Base-by-base conservation (phyloP, 2,329 filamentous ascomycete genomes). In the Calonectria pseudoreteaudii region DNA sequence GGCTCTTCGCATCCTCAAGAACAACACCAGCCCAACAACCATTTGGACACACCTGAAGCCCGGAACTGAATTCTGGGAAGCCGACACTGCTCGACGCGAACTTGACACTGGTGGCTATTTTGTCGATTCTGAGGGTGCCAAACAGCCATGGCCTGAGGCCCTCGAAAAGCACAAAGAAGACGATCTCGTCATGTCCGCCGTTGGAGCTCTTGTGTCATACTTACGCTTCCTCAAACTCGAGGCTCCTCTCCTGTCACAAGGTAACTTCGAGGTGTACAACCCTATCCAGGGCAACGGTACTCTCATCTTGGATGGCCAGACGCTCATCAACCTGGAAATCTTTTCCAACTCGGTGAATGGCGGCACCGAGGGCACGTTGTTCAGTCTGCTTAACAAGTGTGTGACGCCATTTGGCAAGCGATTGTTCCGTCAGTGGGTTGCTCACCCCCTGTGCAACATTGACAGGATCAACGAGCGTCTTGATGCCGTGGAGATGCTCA, bases 351-450 rank as follows among this genome's bases (percentile, higher is more conserved):
- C 93, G 0, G 95, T 94, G 77, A 96, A 98, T 81, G 96, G 96
- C 10, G 92, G 95, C 18, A 83, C 89, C 0, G 94, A 98, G 49
- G 97, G 97, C 9, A 98, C 97, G 0, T 86, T 99, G 1, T 99
- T 98, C 84, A 91, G 91, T 66, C 91, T 99, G 76, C 90, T 99
- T 67, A 98, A 99, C 83, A 92, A 95, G 66, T 99, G 97, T 82
- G 93, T 98, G 75, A 98, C 97, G 4, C 96, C 97, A 0, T 99
- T 99, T 82, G 97, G 97, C 71, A 99, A 99, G 86, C 94, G 97
- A 14, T 92, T 98, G 83, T 95, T 99, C 84, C 94, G 96, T 69
- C 95, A 98, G 83, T 99, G 97, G 97, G 94, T 99, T 3, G 98
- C 96, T 80, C 97, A 99, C 84, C 97, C 97, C 3, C 88, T 99